Conservation (phyloP, 768 basidiomycete genomes). For the Mycena alexandri region DNA sequence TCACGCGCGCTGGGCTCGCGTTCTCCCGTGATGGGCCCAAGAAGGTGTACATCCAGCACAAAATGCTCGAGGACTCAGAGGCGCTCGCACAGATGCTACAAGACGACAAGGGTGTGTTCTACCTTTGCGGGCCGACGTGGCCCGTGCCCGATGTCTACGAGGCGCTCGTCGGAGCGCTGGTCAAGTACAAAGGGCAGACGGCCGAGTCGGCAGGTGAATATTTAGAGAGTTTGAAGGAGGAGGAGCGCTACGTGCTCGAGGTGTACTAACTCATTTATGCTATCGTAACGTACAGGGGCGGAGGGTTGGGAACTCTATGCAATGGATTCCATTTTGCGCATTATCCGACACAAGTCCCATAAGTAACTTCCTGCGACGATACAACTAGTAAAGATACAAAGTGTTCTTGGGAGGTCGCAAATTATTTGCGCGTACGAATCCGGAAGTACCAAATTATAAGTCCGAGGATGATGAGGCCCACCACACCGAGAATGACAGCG, state of each 20-base stretch:
- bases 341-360: not conserved
- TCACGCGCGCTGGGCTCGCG: slow-evolving; percentile 92
- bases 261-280: slow-evolving; percentile 46
- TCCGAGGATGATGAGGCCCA: slow-evolving; percentile 69
- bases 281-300: not conserved
- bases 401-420: slow-evolving; percentile 5
- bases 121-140: slow-evolving; percentile 98
- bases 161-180: slow-evolving; percentile 86
- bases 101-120: slow-evolving; percentile 86
- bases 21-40: slow-evolving; percentile 94
- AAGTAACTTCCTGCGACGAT: not conserved
- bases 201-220: slow-evolving; percentile 79
- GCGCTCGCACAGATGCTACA: slow-evolving; percentile 81
- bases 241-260: slow-evolving; percentile 98
- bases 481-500: slow-evolving; percentile 72
- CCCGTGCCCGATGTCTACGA: slow-evolving; percentile 99
- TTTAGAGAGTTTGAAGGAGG: slow-evolving; percentile 92
- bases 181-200: slow-evolving; percentile 75
- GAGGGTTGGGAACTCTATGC: not conserved
- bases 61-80: slow-evolving; percentile 93
- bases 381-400: slow-evolving; percentile 9
- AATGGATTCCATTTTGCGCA: slow-evolving; percentile 14
- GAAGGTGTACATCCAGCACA: slow-evolving; percentile 99
- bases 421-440: slow-evolving; percentile 25
- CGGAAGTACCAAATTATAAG: slow-evolving; percentile 56